Conservation (phyloP, 331 rosid genomes). For the Rosa hybrid region DNA sequence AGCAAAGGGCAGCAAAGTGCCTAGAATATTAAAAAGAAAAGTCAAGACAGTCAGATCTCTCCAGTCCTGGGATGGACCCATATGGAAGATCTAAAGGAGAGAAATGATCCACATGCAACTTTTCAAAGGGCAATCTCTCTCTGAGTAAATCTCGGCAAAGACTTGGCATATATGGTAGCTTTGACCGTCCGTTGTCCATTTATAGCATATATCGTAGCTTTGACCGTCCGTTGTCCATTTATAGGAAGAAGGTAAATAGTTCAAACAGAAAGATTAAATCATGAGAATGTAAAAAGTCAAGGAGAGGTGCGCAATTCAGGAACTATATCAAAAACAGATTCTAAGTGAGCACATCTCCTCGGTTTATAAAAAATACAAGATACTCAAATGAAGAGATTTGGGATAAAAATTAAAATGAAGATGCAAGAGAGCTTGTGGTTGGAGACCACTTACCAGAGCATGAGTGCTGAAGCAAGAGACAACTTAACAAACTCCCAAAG, state of each 20-base stretch:
- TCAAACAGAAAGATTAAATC: no score
- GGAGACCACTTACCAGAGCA: constrained; percentile 58
- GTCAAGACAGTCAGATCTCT: no score
- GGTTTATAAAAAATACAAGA: not conserved
- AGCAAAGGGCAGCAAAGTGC: no score
- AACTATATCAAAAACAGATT: not conserved
- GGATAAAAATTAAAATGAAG: not conserved
- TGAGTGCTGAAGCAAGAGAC: constrained; percentile 66
- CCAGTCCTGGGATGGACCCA: no score
- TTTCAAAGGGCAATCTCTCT: no score
- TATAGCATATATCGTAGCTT: not conserved
- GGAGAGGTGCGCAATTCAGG: no score
- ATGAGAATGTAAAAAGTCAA: no score
- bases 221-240: not conserved
- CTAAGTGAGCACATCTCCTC: not conserved
- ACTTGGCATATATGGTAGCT: not conserved
- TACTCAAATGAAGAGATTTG: not conserved
- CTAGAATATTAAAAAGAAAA: no score
- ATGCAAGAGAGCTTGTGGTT: not conserved
- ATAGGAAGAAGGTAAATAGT: not conserved
- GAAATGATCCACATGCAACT: no score
- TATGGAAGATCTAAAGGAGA: no score
- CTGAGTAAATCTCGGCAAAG: no score
- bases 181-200: not conserved
- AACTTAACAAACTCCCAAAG: constrained; percentile 69